phyloP scores from a whole-genome alignment of 2,329 filamentous ascomycete species.

The Cercospora canescens region DNA sequence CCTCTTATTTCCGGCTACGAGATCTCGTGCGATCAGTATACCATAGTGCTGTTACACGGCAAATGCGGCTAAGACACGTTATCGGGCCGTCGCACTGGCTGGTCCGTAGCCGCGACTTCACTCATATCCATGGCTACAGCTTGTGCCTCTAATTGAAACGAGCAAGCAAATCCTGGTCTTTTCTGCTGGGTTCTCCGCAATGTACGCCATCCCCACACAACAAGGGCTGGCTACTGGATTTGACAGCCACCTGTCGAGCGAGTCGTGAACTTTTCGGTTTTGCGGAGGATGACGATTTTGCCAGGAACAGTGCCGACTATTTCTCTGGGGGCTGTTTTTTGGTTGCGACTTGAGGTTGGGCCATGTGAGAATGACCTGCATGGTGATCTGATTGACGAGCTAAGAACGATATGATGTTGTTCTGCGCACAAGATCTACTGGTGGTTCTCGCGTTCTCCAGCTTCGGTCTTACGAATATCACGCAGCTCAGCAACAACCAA shows the following conservation, averaged over 20 bases:
- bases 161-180: constrained; percentile 9
- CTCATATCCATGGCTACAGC: not conserved
- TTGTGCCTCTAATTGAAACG: not conserved
- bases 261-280: not conserved
- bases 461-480: not conserved
- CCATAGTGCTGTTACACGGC: not conserved
- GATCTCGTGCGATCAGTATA: not conserved
- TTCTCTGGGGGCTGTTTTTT: not conserved
- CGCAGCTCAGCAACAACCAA: too few species aligned
- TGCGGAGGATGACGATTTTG: not conserved
- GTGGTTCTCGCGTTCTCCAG: too few species aligned
- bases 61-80: not conserved
- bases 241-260: not conserved
- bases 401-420: too few species aligned
- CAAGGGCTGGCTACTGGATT: not conserved
- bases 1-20: not conserved
- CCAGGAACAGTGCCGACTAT: not conserved
- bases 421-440: too few species aligned
- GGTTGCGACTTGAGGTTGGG: too few species aligned
- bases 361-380: too few species aligned
- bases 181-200: constrained; percentile 1
- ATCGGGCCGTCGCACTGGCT: not conserved
- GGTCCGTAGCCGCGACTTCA: not conserved
- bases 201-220: not conserved
- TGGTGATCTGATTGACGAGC: too few species aligned